Base-by-base conservation (phyloP, 2,329 filamentous ascomycete species). In the Aspergillus calidoustus region DNA sequence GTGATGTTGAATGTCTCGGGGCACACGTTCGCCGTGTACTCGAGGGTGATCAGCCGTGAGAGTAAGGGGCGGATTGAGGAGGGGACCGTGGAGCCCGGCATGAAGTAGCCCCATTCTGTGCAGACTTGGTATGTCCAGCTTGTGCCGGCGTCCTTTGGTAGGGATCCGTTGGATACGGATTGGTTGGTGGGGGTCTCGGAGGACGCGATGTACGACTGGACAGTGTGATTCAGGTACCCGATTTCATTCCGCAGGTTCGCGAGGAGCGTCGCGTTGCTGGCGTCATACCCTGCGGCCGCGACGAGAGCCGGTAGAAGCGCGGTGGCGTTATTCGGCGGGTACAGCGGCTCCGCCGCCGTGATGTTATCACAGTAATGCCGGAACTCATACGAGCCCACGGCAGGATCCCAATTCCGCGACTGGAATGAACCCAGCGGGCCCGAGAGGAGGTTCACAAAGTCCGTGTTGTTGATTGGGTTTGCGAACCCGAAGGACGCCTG, bases 91-190 rank as follows among this genome's bases (percentile, higher is more conserved):
- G 86, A 88, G 52, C 92, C 91, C 0, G 90, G 92, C 66, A 89
- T 85, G 54, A 93, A 86, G 76, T 87, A 95, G 9, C 91, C 92
- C 91, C 91, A 95, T 83, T 83, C 76, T 0, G 79, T 81, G 72
- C 83, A 84, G 59, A 83, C 83, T 69, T 87, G 86, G 68, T 87
- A 89, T 19, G 78, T 74, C 87, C 87, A 89, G 58, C 77, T 72
- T 28, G 81, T 76, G 78, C 81, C 85, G n/a, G 56, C 49, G 28
- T 44, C 46, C 50, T 64, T 64, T 22, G 56, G 22, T 7, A 69
- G 65, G 6, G 61, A 44, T 4, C 15, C 41, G 17, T n/a, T 7
- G 6, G 4, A 34, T 15, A 30, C 34, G 34, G 15, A 5, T 15
- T 41, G 8, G 9, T 19, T 51, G 3, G 4, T 57, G 2, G 8